Evolutionary conservation across 805 yeast genomes (phyloP).

Genomic region (Yarrowia keelungensis): DNA sequence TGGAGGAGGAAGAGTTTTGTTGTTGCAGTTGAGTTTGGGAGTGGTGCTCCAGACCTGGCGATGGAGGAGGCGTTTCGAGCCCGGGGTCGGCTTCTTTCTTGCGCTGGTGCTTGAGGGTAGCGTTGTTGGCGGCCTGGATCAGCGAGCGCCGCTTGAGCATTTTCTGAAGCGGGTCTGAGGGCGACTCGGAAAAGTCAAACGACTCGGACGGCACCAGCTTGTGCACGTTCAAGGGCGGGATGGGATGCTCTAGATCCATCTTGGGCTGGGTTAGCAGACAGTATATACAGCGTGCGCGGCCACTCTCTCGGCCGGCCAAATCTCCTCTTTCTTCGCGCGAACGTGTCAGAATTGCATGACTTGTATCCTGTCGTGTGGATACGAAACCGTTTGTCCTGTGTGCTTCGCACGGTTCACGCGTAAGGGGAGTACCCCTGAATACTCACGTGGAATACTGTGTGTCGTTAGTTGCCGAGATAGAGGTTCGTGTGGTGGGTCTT

Average conservation of each 20-base stretch:
- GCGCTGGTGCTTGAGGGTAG: conserved; percentile 10
- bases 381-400: background rate
- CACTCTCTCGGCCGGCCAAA: no score
- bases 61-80: conserved; percentile 33
- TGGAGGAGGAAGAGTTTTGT: background rate
- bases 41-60: conserved; percentile 1
- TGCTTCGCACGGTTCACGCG: background rate
- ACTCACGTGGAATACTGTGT: background rate
- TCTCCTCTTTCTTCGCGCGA: background rate
- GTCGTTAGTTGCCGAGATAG: no score
- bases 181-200: conserved; percentile 37
- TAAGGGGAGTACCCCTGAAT: conserved; percentile 3
- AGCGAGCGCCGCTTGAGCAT: conserved; percentile 29
- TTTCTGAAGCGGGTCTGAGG: conserved; percentile 25
- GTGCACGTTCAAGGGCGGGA: conserved; percentile 32
- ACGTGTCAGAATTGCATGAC: conserved; percentile 3
- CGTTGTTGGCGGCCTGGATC: conserved; percentile 25
- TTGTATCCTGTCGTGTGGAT: no score
- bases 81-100: conserved; percentile 17
- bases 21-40: conserved; percentile 24
- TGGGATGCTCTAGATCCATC: conserved; percentile 30
- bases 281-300: no score
- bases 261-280: background rate
- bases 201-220: conserved; percentile 32
- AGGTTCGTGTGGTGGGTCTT: no score